phyloP scores from a whole-genome alignment of 2,329 filamentous ascomycete genomes.

The Nannizziopsis barbatae region DNA sequence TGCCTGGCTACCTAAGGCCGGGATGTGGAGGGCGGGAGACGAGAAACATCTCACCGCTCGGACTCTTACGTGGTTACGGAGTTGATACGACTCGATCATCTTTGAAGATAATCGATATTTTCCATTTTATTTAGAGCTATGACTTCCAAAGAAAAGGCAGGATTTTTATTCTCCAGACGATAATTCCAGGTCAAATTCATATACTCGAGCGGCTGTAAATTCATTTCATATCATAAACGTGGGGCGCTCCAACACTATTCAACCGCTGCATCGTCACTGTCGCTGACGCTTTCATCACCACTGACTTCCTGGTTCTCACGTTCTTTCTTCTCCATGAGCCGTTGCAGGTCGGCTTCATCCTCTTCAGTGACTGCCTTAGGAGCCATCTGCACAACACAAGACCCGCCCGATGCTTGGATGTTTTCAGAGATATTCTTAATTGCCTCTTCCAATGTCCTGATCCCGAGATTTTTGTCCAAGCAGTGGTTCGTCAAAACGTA shows the following conservation, averaged over 20 bases:
- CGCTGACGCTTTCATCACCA: conserved; percentile 90
- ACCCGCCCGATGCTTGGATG: conserved; percentile 68
- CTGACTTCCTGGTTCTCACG: conserved; percentile 96
- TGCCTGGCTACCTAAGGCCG: too few relatives aligned
- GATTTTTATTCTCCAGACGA: background rate
- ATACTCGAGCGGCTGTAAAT: background rate
- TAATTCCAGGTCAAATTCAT: background rate
- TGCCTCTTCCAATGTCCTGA: conserved; percentile 72
- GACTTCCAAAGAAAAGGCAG: background rate
- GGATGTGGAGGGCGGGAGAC: too few relatives aligned
- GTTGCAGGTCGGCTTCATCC: conserved; percentile 92
- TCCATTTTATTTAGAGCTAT: conserved; percentile 11
- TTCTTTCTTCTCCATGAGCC: conserved; percentile 98
- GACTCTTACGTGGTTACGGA: too few relatives aligned
- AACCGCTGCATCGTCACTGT: conserved; percentile 79
- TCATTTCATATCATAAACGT: conserved; percentile 4
- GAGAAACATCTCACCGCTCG: too few relatives aligned
- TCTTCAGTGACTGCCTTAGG: conserved; percentile 98
- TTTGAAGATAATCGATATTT: too few relatives aligned
- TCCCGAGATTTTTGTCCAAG: conserved; percentile 81
- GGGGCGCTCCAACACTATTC: conserved; percentile 8
- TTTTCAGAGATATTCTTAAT: conserved; percentile 75
- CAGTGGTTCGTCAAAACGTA: conserved; percentile 95
- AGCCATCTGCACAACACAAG: conserved; percentile 89
- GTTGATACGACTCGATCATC: too few relatives aligned